Conservation (phyloP, 2,329 filamentous ascomycete genomes). For the Penicillium sp. region DNA sequence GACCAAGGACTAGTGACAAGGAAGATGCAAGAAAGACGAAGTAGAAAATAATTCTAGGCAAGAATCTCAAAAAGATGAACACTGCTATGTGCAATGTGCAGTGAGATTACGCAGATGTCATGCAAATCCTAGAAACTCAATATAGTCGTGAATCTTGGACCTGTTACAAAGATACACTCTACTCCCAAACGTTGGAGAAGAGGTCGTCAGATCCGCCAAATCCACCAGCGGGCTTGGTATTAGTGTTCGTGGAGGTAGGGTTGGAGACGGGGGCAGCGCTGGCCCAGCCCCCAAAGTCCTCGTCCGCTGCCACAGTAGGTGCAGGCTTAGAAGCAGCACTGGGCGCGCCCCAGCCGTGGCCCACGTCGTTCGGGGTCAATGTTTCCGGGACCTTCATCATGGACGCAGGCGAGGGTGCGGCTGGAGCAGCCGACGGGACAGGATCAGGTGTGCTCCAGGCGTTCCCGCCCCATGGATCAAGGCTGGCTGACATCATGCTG, state of each 20-base stretch:
- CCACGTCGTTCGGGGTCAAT: constrained; percentile 59
- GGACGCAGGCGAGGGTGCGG: constrained; percentile 31
- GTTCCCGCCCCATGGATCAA: constrained; percentile 83
- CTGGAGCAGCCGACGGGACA: constrained; percentile 45
- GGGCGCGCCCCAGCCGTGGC: constrained; percentile 60
- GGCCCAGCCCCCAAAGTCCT: constrained; percentile 95
- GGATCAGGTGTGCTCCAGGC: constrained; percentile 72
- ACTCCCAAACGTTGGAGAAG: constrained; percentile 96
- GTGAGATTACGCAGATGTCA: constrained; percentile 4
- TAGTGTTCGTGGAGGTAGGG: constrained; percentile 36
- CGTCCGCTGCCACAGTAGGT: constrained; percentile 77
- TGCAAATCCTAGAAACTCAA: constrained; percentile 6
- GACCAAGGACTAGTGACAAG: background rate
- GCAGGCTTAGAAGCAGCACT: constrained; percentile 34
- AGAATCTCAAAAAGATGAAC: constrained; percentile 1
- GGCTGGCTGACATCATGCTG: constrained; percentile 35
- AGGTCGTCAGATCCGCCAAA: constrained; percentile 71
- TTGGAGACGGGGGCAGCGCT: constrained; percentile 62
- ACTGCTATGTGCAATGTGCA: constrained; percentile 14
- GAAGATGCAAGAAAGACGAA: background rate
- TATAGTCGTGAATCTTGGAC: background rate
- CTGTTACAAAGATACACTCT: constrained; percentile 27
- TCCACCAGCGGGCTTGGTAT: constrained; percentile 58
- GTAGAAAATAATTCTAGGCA: background rate
- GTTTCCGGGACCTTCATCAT: constrained; percentile 46